phyloP scores from a whole-genome alignment of 805 yeast genomes.

The Zygoascus ofunaensis region DNA sequence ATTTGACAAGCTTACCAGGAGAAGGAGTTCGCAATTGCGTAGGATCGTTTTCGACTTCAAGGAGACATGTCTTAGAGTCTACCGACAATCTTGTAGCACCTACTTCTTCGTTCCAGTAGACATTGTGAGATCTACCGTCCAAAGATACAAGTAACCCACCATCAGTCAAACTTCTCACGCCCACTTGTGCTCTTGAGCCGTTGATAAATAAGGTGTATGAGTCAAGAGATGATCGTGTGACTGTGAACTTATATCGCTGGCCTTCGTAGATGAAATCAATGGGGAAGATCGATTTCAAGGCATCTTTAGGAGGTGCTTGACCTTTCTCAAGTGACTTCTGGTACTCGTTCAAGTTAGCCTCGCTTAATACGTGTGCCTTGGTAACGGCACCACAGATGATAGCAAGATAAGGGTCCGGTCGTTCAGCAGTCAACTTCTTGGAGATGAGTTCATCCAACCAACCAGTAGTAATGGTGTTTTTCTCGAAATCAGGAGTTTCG shows the following conservation, averaged over 20 bases:
- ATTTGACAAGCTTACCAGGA: constrained; percentile 94
- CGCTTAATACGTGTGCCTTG: constrained; percentile 78
- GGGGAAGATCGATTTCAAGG: constrained; percentile 80
- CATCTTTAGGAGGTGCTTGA: constrained; percentile 79
- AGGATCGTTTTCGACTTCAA: constrained; percentile 96
- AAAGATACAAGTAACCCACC: constrained; percentile 86
- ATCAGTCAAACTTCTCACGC: constrained; percentile 82
- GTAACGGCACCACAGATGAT: constrained; percentile 97
- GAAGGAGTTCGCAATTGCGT: constrained; percentile 98
- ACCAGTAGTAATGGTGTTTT: constrained; percentile 94
- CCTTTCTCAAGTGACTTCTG: constrained; percentile 80
- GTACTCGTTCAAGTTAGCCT: constrained; percentile 60
- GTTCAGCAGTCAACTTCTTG: constrained; percentile 89
- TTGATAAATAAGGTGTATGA: constrained; percentile 83
- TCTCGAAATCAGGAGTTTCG: constrained; percentile 95
- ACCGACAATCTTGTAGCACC: constrained; percentile 91
- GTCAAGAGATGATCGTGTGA: constrained; percentile 83
- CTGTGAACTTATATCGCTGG: constrained; percentile 85
- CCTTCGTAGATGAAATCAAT: constrained; percentile 96
- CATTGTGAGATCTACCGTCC: constrained; percentile 89
- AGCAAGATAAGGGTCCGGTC: constrained; percentile 87
- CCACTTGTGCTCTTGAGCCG: constrained; percentile 83
- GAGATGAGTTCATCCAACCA: constrained; percentile 97
- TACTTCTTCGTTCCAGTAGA: constrained; percentile 97
- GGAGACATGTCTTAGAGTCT: constrained; percentile 86